These are phyloP conservation scores for Trichopus zeylanicus DNA, from an alignment of 116 monocot genomes.

Conservation along the genomic window DNA sequence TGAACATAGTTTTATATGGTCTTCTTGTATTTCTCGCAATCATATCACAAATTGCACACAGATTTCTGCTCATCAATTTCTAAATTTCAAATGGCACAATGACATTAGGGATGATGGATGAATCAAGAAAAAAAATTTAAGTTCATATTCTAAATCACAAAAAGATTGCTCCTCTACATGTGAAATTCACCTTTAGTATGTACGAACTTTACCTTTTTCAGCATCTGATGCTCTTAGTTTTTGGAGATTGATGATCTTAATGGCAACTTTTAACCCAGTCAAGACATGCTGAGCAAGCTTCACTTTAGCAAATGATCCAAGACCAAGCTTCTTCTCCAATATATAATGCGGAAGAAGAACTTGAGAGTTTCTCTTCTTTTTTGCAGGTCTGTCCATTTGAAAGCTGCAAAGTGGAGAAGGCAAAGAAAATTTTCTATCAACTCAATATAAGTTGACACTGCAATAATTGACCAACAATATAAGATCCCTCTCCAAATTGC, in stretches of 20 bases:
- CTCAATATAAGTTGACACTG: not conserved
- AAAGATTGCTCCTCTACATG: not conserved
- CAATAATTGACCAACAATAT: slow-evolving; percentile 21
- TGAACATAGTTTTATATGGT: too few species aligned
- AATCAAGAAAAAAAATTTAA: not conserved
- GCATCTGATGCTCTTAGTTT: slow-evolving; percentile 23
- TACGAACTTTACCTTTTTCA: slow-evolving; percentile 27
- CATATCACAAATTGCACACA: too few species aligned
- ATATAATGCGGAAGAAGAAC: slow-evolving; percentile 13
- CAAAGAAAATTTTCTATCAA: slow-evolving; percentile 1
- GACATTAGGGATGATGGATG: too few species aligned
- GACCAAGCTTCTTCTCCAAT: slow-evolving; percentile 22
- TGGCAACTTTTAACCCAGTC: slow-evolving; percentile 28
- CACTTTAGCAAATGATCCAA: slow-evolving; percentile 31
- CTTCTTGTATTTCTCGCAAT: too few species aligned
- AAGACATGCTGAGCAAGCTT: slow-evolving; percentile 29
- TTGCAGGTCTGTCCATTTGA: slow-evolving; percentile 5
- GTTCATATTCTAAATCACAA: not conserved
- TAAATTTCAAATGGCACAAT: too few species aligned
- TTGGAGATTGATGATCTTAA: slow-evolving; percentile 27
- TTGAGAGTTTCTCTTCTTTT: slow-evolving; percentile 9
- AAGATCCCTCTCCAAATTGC: too few species aligned
- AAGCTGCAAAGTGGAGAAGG: not conserved
- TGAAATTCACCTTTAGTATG: not conserved
- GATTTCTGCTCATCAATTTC: too few species aligned